Percentiles rank a stretch among this genome's conserved stretches.
phyloP scores from a whole-genome alignment of 306 rosid genomes.

The Spatholobus suberectus region DNA sequence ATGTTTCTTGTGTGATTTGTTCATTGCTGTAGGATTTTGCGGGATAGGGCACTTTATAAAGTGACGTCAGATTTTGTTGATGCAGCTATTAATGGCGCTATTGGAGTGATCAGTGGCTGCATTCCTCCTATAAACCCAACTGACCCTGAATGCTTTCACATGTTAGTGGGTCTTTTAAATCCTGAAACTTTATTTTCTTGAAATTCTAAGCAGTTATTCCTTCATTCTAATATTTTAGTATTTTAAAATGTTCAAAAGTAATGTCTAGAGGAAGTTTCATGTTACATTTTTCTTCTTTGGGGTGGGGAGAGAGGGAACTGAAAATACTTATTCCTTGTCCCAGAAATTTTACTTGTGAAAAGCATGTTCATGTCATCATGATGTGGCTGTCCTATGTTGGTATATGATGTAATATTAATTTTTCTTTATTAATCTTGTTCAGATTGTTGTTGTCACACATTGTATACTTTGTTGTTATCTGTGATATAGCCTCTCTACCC shows the following conservation, averaged over 20 bases:
- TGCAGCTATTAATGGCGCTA: constrained; percentile 92
- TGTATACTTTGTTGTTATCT: background rate
- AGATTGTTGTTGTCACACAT: background rate
- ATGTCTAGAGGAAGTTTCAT: constrained; percentile 23
- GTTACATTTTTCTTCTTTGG: constrained; percentile 19
- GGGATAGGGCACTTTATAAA: constrained; percentile 99
- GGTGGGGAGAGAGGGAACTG: background rate
- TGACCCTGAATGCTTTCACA: constrained; percentile 99
- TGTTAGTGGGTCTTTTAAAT: constrained; percentile 67
- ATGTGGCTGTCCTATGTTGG: background rate
- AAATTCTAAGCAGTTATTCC: background rate
- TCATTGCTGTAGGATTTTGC: constrained; percentile 71
- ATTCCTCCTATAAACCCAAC: constrained; percentile 99
- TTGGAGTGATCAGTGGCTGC: constrained; percentile 93
- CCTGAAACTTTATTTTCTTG: constrained; percentile 13
- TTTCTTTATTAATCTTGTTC: constrained; percentile 7
- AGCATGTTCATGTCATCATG: constrained; percentile 27
- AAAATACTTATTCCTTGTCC: background rate
- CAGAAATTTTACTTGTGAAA: background rate
- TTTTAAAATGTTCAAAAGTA: constrained; percentile 15
- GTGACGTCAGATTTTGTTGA: constrained; percentile 99
- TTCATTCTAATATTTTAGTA: constrained; percentile 22
- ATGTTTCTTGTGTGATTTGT: constrained; percentile 29
- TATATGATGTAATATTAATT: background rate
- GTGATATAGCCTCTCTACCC: background rate